A percentile compares a stretch with the other conserved stretches of the same genome.
Evolutionary conservation across 139 green algal species (phyloP).

Genomic region (Volvox africanus): DNA sequence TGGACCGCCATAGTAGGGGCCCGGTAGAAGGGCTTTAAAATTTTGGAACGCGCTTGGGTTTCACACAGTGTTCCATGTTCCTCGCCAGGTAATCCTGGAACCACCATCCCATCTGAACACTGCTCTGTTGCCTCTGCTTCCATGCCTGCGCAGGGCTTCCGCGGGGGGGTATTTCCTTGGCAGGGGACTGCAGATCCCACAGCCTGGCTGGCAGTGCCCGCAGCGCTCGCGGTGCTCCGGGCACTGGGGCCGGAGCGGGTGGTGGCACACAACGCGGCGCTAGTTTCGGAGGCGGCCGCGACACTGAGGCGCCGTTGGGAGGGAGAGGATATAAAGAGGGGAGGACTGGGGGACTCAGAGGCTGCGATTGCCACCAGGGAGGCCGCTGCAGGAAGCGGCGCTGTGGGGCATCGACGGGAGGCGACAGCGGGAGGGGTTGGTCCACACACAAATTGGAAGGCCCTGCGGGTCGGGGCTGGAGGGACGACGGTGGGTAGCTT

Average conservation of each 20-base stretch:
- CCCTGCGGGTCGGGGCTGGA: no score
- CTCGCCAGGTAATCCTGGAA: no score
- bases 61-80: no score
- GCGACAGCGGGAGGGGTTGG: background rate
- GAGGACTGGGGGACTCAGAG: background rate
- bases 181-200: conserved; percentile 67
- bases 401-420: background rate
- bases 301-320: conserved; percentile 16
- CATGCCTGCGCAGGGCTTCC: conserved; percentile 59
- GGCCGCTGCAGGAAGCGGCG: no score
- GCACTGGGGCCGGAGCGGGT: conserved; percentile 21
- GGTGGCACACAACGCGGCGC: conserved; percentile 22
- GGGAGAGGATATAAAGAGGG: background rate
- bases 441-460: background rate
- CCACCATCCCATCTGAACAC: background rate
- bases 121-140: background rate
- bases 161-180: conserved; percentile 71
- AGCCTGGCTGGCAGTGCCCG: conserved; percentile 63
- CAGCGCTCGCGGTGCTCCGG: conserved; percentile 41
- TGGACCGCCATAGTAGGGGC: no score
- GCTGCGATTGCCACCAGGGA: background rate
- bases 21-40: no score
- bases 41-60: no score
- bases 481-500: no score
- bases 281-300: conserved; percentile 24